phyloP scores from a whole-genome alignment of 139 green algal species.

The Tetradesmus obliquus region DNA sequence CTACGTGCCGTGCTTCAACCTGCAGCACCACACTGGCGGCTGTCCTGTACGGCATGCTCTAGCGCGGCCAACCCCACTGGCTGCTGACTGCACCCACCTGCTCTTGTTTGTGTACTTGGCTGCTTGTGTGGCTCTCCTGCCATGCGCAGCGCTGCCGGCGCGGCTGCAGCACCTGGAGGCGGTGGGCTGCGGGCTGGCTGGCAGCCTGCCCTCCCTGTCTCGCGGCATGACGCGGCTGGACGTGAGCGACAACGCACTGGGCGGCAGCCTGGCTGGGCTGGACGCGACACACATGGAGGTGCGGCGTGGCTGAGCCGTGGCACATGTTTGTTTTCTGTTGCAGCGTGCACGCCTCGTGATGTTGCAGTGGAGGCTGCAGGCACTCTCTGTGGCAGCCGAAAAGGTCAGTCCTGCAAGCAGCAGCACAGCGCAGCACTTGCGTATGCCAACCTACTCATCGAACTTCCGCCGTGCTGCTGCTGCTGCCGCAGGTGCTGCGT shows the following conservation, averaged over 20 bases:
- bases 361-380: no score
- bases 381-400: no score
- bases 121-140: no score
- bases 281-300: constrained; percentile 26
- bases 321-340: not conserved
- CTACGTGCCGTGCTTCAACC: no score
- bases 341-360: not conserved
- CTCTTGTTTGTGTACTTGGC: no score
- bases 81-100: no score
- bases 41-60: no score
- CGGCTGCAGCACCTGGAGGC: not conserved
- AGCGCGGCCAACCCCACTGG: no score
- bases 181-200: not conserved
- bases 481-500: constrained; percentile 6
- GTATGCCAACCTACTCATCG: no score
- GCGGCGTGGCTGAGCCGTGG: not conserved
- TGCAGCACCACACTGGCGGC: no score
- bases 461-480: not conserved
- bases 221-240: not conserved
- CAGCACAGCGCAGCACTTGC: not conserved
- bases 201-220: not conserved
- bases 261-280: not conserved
- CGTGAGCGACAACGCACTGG: constrained; percentile 6
- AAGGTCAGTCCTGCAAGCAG: not conserved
- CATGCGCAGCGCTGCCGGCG: no score